Evolutionary conservation across 345 rosid species (phyloP).

Genomic region (Aurinia saxatilis): DNA sequence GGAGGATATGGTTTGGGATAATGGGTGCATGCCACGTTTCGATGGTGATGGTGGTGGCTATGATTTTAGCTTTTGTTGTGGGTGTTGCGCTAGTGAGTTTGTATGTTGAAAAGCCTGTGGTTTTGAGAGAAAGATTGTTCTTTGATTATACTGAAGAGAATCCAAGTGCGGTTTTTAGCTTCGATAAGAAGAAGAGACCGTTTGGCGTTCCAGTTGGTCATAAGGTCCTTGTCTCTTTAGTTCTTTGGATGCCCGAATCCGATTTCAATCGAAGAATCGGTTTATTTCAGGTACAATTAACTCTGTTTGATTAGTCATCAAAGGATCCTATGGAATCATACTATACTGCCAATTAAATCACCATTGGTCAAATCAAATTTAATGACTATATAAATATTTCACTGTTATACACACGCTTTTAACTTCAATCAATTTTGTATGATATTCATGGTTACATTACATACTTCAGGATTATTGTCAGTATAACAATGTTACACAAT

Average conservation of each 20-base stretch:
- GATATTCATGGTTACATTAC: neutral
- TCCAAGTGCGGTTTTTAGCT: slow-evolving; percentile 46
- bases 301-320: neutral
- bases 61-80: slow-evolving; percentile 39
- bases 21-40: slow-evolving; percentile 50
- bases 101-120: slow-evolving; percentile 65
- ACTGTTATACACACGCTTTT: too few relatives aligned
- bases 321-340: too few relatives aligned
- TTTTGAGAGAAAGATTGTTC: slow-evolving; percentile 43
- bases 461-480: too few relatives aligned
- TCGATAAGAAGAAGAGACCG: slow-evolving; percentile 10
- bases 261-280: slow-evolving; percentile 58
- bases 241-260: slow-evolving; percentile 74
- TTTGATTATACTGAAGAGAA: slow-evolving; percentile 60
- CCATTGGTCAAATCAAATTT: too few relatives aligned
- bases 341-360: too few relatives aligned
- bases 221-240: slow-evolving; percentile 41
- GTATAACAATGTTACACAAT: too few relatives aligned
- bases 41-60: slow-evolving; percentile 34
- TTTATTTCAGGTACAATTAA: slow-evolving; percentile 49
- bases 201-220: slow-evolving; percentile 56
- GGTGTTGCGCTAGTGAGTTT: slow-evolving; percentile 51
- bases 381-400: too few relatives aligned
- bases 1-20: slow-evolving; percentile 44
- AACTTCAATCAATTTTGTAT: too few relatives aligned